phyloP scores from a whole-genome alignment of 1,284 basidiomycete genomes.

The Heterobasidion irregulare region DNA sequence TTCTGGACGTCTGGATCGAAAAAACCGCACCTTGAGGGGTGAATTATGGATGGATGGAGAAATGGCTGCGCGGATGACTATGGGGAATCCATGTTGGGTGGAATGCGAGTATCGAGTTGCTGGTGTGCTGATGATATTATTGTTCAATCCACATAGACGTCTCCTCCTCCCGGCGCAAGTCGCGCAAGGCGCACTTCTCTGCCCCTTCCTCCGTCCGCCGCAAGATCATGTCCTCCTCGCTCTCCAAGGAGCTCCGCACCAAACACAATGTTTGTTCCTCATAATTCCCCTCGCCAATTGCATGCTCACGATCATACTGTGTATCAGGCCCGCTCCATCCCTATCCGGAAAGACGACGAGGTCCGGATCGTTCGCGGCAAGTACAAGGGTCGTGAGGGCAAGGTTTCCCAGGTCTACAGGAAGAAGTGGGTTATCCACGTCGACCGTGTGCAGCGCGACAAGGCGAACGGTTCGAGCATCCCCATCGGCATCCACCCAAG shows the following conservation, averaged over 20 bases:
- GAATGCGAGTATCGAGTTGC: neutral
- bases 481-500: conserved; percentile 95
- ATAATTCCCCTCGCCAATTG: neutral
- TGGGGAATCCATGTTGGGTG: conserved; percentile 2
- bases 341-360: conserved; percentile 98
- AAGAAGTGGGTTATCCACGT: conserved; percentile 99
- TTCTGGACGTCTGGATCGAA: conserved; percentile 15
- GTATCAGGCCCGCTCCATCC: conserved; percentile 78
- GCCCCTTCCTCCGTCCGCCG: conserved; percentile 91
- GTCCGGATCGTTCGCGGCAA: conserved; percentile 94
- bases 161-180: conserved; percentile 90
- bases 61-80: conserved; percentile 35
- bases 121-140: conserved; percentile 14
- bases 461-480: conserved; percentile 92
- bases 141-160: conserved; percentile 46
- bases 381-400: conserved; percentile 98
- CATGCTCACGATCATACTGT: conserved; percentile 7
- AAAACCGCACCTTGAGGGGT: conserved; percentile 17
- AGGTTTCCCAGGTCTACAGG: conserved; percentile 95
- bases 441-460: conserved; percentile 96
- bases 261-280: conserved; percentile 79
- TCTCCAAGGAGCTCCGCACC: conserved; percentile 91
- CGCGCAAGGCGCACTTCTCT: conserved; percentile 93
- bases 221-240: conserved; percentile 95
- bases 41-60: conserved; percentile 47